phyloP scores from a whole-genome alignment of 805 yeast genomes.

The Starmera dryadoides region DNA sequence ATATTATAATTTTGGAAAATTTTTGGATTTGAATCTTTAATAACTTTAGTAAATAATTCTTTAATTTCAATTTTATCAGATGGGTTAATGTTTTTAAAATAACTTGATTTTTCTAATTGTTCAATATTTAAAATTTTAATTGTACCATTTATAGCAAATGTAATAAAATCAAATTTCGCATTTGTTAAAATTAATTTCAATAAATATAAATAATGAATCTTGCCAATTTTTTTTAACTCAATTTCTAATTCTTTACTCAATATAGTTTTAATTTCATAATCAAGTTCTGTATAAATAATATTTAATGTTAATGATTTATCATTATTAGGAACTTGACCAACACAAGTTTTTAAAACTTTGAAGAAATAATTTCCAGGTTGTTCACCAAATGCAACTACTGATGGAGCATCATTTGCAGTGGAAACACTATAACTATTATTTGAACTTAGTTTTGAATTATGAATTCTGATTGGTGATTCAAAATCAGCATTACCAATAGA shows the following conservation, averaged over 20 bases:
- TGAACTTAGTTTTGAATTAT: conserved; percentile 33
- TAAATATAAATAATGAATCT: conserved; percentile 7
- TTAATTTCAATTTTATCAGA: conserved; percentile 1
- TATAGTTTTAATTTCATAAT: conserved; percentile 33
- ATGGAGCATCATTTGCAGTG: conserved; percentile 21
- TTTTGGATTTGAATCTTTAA: background rate
- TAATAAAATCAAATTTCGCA: conserved; percentile 24
- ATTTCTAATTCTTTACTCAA: conserved; percentile 11
- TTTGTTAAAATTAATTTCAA: conserved; percentile 16
- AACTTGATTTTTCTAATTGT: background rate
- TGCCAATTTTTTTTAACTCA: conserved; percentile 1
- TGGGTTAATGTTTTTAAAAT: background rate
- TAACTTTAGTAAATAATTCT: background rate
- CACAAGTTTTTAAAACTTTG: conserved; percentile 28
- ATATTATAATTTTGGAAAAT: background rate
- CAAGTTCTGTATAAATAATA: conserved; percentile 39
- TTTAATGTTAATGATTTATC: conserved; percentile 34
- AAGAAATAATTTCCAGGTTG: conserved; percentile 63
- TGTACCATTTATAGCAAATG: conserved; percentile 20
- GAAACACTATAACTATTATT: conserved; percentile 25
- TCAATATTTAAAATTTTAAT: conserved; percentile 12
- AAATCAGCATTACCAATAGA: conserved; percentile 53
- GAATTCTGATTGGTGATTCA: conserved; percentile 46
- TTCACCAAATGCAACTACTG: conserved; percentile 53
- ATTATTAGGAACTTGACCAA: conserved; percentile 8